These are phyloP conservation scores for Exophiala xenobiotica DNA, from an alignment of 2,329 filamentous ascomycete species.

Conservation along the genomic window DNA sequence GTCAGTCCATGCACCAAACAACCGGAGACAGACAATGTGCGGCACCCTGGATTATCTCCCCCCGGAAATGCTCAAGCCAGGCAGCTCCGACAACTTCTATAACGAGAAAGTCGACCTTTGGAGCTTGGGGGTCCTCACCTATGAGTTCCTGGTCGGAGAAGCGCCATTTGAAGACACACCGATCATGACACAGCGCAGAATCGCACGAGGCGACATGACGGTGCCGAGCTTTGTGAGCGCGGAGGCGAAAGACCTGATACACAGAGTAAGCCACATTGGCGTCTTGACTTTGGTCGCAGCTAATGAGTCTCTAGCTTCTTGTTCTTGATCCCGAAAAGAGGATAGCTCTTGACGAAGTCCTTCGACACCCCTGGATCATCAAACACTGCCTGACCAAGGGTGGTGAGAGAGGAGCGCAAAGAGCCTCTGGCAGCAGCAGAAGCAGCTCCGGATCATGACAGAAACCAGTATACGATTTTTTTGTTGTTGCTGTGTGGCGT, in stretches of 20 bases:
- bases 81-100: conserved; percentile 81
- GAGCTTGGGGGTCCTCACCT: conserved; percentile 91
- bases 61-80: conserved; percentile 91
- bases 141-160: conserved; percentile 94
- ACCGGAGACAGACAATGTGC: conserved; percentile 90
- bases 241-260: conserved; percentile 89
- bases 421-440: conserved; percentile 14
- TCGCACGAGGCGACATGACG: conserved; percentile 85
- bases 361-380: conserved; percentile 91
- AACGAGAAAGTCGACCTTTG: conserved; percentile 95
- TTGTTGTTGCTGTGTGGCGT: no score
- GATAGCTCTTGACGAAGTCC: conserved; percentile 83
- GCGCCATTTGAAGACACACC: conserved; percentile 96
- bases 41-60: conserved; percentile 96
- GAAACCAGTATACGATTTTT: conserved; percentile 10
- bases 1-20: conserved; percentile 96
- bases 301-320: conserved; percentile 61
- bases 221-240: conserved; percentile 86
- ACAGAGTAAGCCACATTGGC: conserved; percentile 70
- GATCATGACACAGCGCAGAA: conserved; percentile 89
- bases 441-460: conserved; percentile 13
- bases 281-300: background rate
- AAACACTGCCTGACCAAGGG: conserved; percentile 68
- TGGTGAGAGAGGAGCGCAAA: conserved; percentile 25
- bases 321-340: conserved; percentile 93